phyloP scores from a whole-genome alignment of 1,284 basidiomycete species.

The Trametes versicolor region DNA sequence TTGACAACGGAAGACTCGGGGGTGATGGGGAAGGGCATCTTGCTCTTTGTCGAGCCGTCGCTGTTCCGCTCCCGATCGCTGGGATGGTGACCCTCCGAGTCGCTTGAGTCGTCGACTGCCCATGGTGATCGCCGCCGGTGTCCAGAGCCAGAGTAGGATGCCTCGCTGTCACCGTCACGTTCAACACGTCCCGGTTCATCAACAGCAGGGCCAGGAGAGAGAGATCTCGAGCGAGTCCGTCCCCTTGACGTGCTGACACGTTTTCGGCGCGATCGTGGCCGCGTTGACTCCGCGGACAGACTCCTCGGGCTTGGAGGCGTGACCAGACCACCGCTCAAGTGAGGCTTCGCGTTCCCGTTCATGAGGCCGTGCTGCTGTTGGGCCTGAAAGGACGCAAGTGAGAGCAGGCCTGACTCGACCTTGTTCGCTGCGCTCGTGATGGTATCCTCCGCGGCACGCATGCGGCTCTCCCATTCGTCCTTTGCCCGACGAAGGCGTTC shows the following conservation, averaged over 20 bases:
- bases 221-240: conserved; percentile 45
- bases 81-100: conserved; percentile 46
- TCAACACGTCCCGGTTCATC: conserved; percentile 31
- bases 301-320: conserved; percentile 80
- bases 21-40: conserved; percentile 52
- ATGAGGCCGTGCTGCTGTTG: conserved; percentile 47
- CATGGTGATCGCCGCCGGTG: conserved; percentile 52
- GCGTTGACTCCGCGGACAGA: conserved; percentile 65
- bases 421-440: conserved; percentile 50
- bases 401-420: conserved; percentile 58
- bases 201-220: conserved; percentile 42
- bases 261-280: conserved; percentile 44
- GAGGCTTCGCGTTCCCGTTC: conserved; percentile 57
- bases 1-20: conserved; percentile 55
- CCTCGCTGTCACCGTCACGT: conserved; percentile 37
- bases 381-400: conserved; percentile 48
- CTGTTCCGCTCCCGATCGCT: conserved; percentile 35
- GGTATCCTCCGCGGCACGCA: conserved; percentile 53
- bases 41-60: conserved; percentile 32
- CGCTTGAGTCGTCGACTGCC: conserved; percentile 50
- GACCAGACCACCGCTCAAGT: conserved; percentile 60
- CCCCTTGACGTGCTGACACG: conserved; percentile 45
- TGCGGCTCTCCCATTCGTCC: conserved; percentile 82
- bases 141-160: conserved; percentile 43
- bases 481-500: conserved; percentile 79